Evolutionary conservation across 371 early-diverging fungal species (phyloP), one percentile per base, ranked within the genome.

Genomic region (Chytridiales sp.): DNA sequence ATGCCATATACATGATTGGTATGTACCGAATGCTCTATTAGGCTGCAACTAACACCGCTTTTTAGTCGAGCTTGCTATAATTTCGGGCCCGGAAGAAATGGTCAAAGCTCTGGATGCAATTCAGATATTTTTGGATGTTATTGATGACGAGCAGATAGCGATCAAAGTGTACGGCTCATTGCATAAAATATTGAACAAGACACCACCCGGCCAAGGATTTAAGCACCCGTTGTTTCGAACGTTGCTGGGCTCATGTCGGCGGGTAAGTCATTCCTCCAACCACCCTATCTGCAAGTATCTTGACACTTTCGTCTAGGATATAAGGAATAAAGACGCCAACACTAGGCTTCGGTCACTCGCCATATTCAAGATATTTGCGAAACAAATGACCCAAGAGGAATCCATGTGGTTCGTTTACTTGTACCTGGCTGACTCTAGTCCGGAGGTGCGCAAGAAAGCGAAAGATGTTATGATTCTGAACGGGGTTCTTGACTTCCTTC

Each of bases 201-300:
- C n/a, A n/a, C n/a, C n/a, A n/a, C n/a, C n/a, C n/a, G 62, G 67
- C 13, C 49, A 61, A 2, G 80, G 78, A 1, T 64, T 68, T 1
- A 72, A 73, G 55, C 80, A 80, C 35, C 56, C 71, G 2, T 22
- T 80, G 13, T 80, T 80, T 51, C 47, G 66, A 49, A 64, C 46
- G 9, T 55, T 79, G 61, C 51, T 76, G 24, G 68, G 61, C 19
- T 72, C 46, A 21, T 67, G 73, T 9, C 74, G 72, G 49, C 73
- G 73, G 57, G 71, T 75, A 21, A 19, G 56, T 43, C n/a, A 9
- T 26, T 39, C 9, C 47, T 32, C 36, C 15, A 36, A 24, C 21
- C 11, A 24, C 46, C 11, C 26, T 19, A n/a, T n/a, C 26, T 27
- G 6, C 8, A 41, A 21, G 17, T 8, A 46, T 50, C 27, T 31